These are phyloP conservation scores for Pestalotiopsis sp. DNA, from an alignment of 2,329 filamentous ascomycete genomes.

Conservation along the genomic window DNA sequence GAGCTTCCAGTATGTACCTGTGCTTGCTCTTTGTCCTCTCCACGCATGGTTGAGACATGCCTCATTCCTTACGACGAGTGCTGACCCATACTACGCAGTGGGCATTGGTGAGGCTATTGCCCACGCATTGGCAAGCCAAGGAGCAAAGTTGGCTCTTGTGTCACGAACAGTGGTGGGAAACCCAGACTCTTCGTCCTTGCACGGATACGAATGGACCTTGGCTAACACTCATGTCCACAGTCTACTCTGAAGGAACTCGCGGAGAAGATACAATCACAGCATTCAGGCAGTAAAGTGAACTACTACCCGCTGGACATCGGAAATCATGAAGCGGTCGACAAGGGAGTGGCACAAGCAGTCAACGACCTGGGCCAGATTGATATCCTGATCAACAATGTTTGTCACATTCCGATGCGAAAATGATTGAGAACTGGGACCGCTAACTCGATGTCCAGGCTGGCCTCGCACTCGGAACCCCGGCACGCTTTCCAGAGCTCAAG, in stretches of 20 bases:
- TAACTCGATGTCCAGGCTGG: conserved; percentile 34
- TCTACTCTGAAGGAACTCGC: conserved; percentile 25
- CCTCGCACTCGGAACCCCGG: conserved; percentile 48
- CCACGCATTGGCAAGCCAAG: conserved; percentile 36
- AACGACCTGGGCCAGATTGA: conserved; percentile 41
- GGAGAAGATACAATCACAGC: conserved; percentile 20
- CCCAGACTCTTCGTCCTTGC: neutral
- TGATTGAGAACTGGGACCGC: neutral
- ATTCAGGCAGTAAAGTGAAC: conserved; percentile 13
- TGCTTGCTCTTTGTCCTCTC: neutral
- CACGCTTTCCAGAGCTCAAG: conserved; percentile 41
- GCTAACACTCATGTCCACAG: neutral
- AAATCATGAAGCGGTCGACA: conserved; percentile 32
- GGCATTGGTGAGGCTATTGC: conserved; percentile 50
- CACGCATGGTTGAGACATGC: neutral
- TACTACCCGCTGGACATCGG: conserved; percentile 31
- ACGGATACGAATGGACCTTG: neutral
- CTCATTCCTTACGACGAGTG: neutral
- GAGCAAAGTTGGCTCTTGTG: conserved; percentile 45
- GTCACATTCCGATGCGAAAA: neutral
- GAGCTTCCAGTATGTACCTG: neutral
- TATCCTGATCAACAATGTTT: conserved; percentile 48
- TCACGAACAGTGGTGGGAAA: conserved; percentile 35
- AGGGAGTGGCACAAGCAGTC: conserved; percentile 32
- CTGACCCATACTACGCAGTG: conserved; percentile 23